Evolutionary conservation across 73 alveolate genomes (phyloP), one percentile per base, ranked within the genome.

Genomic region (Paramecium sexaurelia): DNA sequence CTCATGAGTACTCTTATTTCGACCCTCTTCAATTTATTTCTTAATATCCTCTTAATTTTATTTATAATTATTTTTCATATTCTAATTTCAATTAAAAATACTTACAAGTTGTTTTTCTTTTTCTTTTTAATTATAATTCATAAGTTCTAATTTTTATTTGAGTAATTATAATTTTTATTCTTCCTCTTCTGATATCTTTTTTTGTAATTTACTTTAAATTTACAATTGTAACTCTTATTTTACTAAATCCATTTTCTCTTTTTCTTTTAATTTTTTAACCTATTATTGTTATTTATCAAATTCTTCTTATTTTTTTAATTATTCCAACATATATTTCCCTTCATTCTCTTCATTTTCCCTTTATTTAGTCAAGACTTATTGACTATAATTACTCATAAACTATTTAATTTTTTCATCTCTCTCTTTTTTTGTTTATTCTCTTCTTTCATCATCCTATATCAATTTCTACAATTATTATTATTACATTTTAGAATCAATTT

Each of bases 351-450:
- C 35, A 39, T 78, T 41, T 22, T 78, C 75, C 7, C 41, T 20
- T 19, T 78, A 24, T 13, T 78, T 78, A 3, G 43, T 41, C 26
- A 78, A 43, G 0, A 78, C 73, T 6, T 78, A 24, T n/a, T 78
- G 55, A 24, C 90, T 78, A 45, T 78, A 78, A 78, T 78, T 39
- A 41, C 73, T 78, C 90, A 78, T 78, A 11, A 78, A 45, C 8
- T 78, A 41, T 45, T 78, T 78, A 11, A 78, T 45, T 78, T 39
- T 78, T 0, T 78, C 47, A 7, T 78, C 90, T 11, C 90, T 78
- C 1, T 78, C 90, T n/a, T 45, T 78, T 45, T 78, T 78, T 9
- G 6, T 5, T 20, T 20, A 19, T 78, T 78, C 90, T 78, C 90
- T 78, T 24, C 29, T 78, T 39, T 78, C 68, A 29, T 78, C 90